A percentile compares a stretch with the other conserved stretches of the same genome.
phyloP scores from a whole-genome alignment of 176 grass and related monocot genomes.

The Zoysia japonica region DNA sequence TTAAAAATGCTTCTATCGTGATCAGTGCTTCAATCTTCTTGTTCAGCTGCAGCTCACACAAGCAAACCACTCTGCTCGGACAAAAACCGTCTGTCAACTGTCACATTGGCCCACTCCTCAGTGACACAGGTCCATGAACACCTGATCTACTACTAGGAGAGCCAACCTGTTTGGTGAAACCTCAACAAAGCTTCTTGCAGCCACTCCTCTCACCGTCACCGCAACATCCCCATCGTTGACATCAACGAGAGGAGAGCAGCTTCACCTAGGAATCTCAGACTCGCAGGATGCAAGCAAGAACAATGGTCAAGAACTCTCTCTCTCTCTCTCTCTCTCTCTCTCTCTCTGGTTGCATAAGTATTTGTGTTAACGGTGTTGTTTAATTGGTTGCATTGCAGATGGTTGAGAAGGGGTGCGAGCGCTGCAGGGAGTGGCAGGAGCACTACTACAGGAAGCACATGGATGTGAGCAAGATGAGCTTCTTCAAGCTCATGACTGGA shows the following conservation, averaged over 20 bases:
- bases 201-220: not conserved
- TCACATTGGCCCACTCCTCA: not conserved
- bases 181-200: not conserved
- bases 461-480: conserved; percentile 31
- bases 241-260: not conserved
- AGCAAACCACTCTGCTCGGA: too few relatives aligned
- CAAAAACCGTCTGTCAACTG: not conserved
- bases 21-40: too few relatives aligned
- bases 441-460: conserved; percentile 56
- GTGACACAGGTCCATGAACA: not conserved
- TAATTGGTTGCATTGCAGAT: not conserved
- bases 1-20: too few relatives aligned
- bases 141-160: not conserved
- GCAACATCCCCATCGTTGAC: not conserved
- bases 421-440: conserved; percentile 40
- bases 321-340: not conserved
- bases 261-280: conserved; percentile 26
- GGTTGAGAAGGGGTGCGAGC: conserved; percentile 22
- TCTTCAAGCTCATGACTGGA: conserved; percentile 34
- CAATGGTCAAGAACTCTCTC: not conserved
- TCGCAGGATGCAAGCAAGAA: conserved; percentile 7
- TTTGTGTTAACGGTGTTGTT: not conserved
- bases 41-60: too few relatives aligned
- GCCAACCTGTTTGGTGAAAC: not conserved
- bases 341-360: not conserved